Evolutionary conservation across 73 alveolate species (phyloP), one percentile per base, ranked within the genome.

Genomic region (Paramecium primaurelia): DNA sequence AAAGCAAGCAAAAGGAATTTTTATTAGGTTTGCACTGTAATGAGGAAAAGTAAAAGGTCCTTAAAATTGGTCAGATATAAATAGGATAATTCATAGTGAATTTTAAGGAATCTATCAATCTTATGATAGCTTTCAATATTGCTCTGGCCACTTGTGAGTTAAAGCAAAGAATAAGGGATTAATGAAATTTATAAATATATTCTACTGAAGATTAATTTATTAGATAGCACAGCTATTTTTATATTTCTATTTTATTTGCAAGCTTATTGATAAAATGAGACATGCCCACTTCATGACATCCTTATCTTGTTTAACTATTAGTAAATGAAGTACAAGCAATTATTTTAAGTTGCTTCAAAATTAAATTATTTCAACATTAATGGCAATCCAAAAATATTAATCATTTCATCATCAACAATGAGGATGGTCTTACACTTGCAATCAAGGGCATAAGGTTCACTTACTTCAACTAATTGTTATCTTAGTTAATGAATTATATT

Each of bases 311-410:
- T 9, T 80, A 32, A 45, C 47, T 42, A 80, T 80, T 77, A 10
- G 91, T 80, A 80, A 80, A 80, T 80, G 91, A 77, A 18, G 91
- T 80, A 45, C 91, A 80, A 22, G 91, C 91, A 26, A 80, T 49
- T 5, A 80, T 80, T 80, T 42, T 45, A 12, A 47, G 73, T 11
- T 4, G 87, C 58, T 8, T 73, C 87, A 1, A 73, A 36, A 36
- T 36, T 14, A 2, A 73, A 0, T 2, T 20, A 73, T 38, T 73
- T 73, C 14, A 73, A 42, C 87, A 73, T 73, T 9, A 73, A 22
- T 1, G 16, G 2, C 18, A 37, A 36, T 34, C 87, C 87, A 4
- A 73, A 37, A 16, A 73, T 73, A 37, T 73, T 73, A 36, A 73
- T 73, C 87, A 73, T 73, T 73, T 73, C 87, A 73, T 73, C 87